Base-by-base conservation (phyloP, 106 monocot genomes). In the Acanthochlamys bracteata region DNA sequence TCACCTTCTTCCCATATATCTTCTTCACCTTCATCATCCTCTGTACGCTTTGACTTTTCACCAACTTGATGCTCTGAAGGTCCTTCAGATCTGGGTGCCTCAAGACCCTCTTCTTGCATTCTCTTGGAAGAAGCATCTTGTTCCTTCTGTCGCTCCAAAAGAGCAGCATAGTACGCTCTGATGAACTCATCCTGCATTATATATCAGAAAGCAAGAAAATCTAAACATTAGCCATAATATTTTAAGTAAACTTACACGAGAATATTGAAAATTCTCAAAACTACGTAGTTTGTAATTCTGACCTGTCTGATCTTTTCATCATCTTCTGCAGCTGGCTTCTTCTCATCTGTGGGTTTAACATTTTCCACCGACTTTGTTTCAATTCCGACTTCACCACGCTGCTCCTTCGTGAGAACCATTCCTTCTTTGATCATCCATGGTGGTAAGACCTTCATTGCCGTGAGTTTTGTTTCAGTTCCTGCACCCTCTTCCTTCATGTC, bases 341-440 rank as follows among this genome's bases (percentile, higher is more conserved):
- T 43, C 22, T 70, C 71, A 63, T 64, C 79, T 51, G 77, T 69
- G 55, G 66, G 72, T 66, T 98, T 89, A 64, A 85, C 78, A 20
- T 54, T 80, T 20, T 54, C 82, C 21, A 19, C 24, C 39, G 63
- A 19, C 14, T 19, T 20, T 16, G 73, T 74, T 64, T 58, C 65
- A 57, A 67, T 67, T 23, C 66, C 73, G 47, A 78, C 75, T 53
- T 89, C 92, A 61, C 92, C 98, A 20, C 92, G 80, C 64, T 98
- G 98, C 63, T 98, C 88, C 67, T 70, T 83, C 22, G 92, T 81
- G 47, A 98, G 83, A 64, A 67, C 73, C 98, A 91, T 92, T 42
- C 88, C 88, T 72, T 98, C 58, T 61, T 75, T 98, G 15, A 89
- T 92, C 92, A 98, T 88, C 98, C 98, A 98, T n/a, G 98, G 98